These are phyloP conservation scores for Ormosia semicastrata DNA, from an alignment of 306 rosid species.

Conservation along the genomic window DNA sequence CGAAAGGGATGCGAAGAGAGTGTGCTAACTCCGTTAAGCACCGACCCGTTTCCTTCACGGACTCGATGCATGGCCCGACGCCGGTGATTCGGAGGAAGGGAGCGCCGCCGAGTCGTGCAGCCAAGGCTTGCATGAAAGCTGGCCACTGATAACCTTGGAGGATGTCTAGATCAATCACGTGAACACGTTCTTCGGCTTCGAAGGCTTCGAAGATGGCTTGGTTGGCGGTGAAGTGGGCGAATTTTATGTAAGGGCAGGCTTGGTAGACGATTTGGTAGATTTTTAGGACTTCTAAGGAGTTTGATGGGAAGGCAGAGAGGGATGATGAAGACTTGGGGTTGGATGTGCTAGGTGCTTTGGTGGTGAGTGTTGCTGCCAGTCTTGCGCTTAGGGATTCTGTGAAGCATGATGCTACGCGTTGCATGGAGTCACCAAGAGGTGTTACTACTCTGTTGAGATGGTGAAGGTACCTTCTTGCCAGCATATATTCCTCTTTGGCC, in stretches of 20 bases:
- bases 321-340: conserved; percentile 4
- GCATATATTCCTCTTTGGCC: conserved; percentile 85
- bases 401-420: conserved; percentile 85
- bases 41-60: conserved; percentile 64
- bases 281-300: conserved; percentile 77
- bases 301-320: conserved; percentile 52
- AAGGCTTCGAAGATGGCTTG: conserved; percentile 94
- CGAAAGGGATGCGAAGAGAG: conserved; percentile 84
- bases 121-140: conserved; percentile 89
- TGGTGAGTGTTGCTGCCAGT: conserved; percentile 60
- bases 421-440: conserved; percentile 90
- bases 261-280: conserved; percentile 89
- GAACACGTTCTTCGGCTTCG: conserved; percentile 79
- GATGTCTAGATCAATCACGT: conserved; percentile 80
- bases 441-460: conserved; percentile 74
- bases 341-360: conserved; percentile 19
- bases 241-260: conserved; percentile 87
- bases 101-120: conserved; percentile 59
- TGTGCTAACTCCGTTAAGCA: conserved; percentile 68
- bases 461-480: conserved; percentile 77
- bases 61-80: conserved; percentile 45
- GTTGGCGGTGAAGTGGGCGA: conserved; percentile 90
- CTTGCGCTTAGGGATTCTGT: conserved; percentile 75
- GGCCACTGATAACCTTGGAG: conserved; percentile 97
- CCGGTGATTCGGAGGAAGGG: conserved; percentile 78